Conservation (phyloP, 495 filamentous ascomycete species). For the Talaromyces borbonicus region DNA sequence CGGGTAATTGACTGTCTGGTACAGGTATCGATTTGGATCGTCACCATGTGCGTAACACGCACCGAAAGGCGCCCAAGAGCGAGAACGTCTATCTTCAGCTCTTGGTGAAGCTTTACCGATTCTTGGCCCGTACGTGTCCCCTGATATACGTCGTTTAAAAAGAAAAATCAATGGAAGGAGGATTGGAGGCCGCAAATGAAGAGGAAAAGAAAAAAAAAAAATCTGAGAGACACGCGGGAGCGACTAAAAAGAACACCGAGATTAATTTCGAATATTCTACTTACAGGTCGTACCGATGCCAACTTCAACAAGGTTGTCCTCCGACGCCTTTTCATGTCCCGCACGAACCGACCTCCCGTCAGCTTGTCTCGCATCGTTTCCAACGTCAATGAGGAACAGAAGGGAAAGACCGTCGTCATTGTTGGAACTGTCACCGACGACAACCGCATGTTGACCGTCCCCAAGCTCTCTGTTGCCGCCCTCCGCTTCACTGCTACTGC, state of each 20-base stretch:
- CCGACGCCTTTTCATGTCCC: slow-evolving; percentile 92
- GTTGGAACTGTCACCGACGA: slow-evolving; percentile 94
- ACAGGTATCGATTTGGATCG: slow-evolving; percentile 59
- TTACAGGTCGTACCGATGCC: slow-evolving; percentile 81
- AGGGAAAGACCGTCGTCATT: slow-evolving; percentile 84
- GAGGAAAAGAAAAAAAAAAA: neutral
- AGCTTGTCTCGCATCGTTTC: slow-evolving; percentile 81
- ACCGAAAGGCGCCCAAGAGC: slow-evolving; percentile 93
- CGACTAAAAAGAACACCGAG: too few relatives aligned
- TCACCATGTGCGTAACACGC: slow-evolving; percentile 78
- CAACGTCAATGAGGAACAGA: slow-evolving; percentile 52
- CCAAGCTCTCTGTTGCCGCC: slow-evolving; percentile 86
- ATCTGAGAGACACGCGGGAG: too few relatives aligned
- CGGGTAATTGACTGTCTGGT: slow-evolving; percentile 18
- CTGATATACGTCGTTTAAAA: neutral
- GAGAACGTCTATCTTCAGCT: slow-evolving; percentile 97
- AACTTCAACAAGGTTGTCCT: slow-evolving; percentile 96
- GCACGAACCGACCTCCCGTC: slow-evolving; percentile 91
- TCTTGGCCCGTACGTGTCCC: slow-evolving; percentile 78
- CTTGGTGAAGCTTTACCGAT: slow-evolving; percentile 97
- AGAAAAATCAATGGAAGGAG: neutral
- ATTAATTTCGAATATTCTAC: too few relatives aligned
- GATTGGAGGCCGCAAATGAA: neutral
- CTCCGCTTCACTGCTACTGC: slow-evolving; percentile 94
- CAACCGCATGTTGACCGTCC: slow-evolving; percentile 78